Base-by-base conservation (phyloP, 805 yeast species). In the Candida argentea region DNA sequence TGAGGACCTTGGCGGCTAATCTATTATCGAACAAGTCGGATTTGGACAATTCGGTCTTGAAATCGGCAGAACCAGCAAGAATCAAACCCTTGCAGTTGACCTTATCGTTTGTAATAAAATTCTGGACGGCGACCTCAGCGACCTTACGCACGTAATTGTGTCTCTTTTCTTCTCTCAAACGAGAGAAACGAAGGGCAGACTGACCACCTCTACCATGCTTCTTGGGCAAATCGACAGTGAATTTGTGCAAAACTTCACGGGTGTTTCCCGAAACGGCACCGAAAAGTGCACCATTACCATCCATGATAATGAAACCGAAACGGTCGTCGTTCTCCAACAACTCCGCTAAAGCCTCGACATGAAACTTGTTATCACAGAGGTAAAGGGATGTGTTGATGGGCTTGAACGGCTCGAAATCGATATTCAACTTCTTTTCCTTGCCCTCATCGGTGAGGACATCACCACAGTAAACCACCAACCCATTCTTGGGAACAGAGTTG, bases 201-300 rank as follows among this genome's bases (percentile, higher is more conserved):
- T 91, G 98, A 80, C 98, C 98, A 82, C 98, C 98, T 73, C 98
- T 82, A 50, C 98, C 98, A 70, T 91, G 98, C 84, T 91, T 91
- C 69, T 91, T 91, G 47, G 99, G 99, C 47, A 91, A 69, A 59
- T 91, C 99, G 32, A 91, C 99, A 2, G 67, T 81, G 62, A 91
- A 91, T 61, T 91, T 91, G 61, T 89, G 95, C 50, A 91, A 67
- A 25, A 91, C 84, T 38, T 91, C 95, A 67, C 98, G 80, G 26
- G 95, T 87, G 65, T 91, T 91, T 56, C 99, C 99, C 25, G 93
- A 76, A 31, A 91, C 75, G 12, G 93, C 71, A 61, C 99, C 99
- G 45, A 91, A 91, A 42, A 91, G 67, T 3, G 95, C 84, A 35
- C 98, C 98, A 57, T 87, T 86, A 84, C 99, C 99, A 62, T 91